Evolutionary conservation across 2,329 filamentous ascomycete species (phyloP), one percentile per base, ranked within the genome.

Genomic region (Nakataea oryzae): DNA sequence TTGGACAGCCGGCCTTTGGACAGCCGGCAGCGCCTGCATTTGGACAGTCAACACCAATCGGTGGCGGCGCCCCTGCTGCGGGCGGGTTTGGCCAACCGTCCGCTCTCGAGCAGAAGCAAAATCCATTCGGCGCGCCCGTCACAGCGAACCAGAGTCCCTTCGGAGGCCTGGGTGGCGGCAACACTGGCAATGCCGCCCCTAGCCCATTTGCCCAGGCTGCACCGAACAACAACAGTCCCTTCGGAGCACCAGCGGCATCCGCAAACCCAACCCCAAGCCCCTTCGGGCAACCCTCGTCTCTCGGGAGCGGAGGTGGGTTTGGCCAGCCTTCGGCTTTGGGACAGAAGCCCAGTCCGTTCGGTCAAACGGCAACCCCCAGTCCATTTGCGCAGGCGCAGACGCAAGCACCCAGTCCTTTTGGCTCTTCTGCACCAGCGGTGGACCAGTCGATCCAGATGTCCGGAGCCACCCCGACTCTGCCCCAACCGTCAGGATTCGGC

Each of bases 1-100:
- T 50, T 50, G 41, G 41, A 1, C 41, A 50, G 56, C 69, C 72
- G 1, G 67, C 75, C 0, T 80, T 81, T 66, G 78, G 78, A 1
- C 73, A 76, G 62, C 64, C 72, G 58, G 50, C 47, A 79, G 59
- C 41, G n/a, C 59, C 59, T 30, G 59, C 59, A n/a, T 59, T 81
- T 64, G 72, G 74, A 1, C 76, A 76, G 62, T 21, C 58, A 11
- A 47, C 57, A 26, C 29, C 57, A 21, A 34, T 59, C 30, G 32
- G 58, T 21, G 58, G 34, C 13, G 32, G 1, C 24, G 11, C 58
- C 28, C 28, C 56, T n/a, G n/a, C n/a, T n/a, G n/a, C n/a, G 26
- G 29, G 27, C 28, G 50, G 27, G 12, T 61, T 61, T 24, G 59
- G 59, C 28, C 59, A 61, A 14, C 54, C 59, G 26, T 61, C 59